Percentiles rank a stretch among this genome's conserved stretches.
These are phyloP conservation scores for Vitis hybrid DNA, from an alignment of 177 flowering plant species.

Conservation along the genomic window DNA sequence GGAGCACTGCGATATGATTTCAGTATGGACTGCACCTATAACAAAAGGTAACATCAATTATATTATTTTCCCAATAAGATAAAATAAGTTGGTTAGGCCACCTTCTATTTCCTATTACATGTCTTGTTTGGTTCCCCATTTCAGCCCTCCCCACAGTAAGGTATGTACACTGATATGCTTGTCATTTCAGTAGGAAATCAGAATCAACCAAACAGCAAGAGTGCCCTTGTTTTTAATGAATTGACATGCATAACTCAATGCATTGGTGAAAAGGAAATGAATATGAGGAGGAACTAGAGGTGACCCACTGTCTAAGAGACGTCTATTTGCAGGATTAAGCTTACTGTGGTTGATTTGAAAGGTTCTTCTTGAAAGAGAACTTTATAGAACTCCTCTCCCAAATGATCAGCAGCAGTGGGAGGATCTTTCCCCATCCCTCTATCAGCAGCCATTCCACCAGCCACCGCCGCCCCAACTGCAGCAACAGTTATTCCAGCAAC, in stretches of 20 bases:
- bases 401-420: constrained; percentile 63
- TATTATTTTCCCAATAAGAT: not conserved
- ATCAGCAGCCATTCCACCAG: constrained; percentile 77
- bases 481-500: constrained; percentile 82
- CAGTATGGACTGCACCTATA: constrained; percentile 69
- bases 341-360: constrained; percentile 83
- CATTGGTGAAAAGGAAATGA: too few species aligned
- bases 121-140: too few species aligned
- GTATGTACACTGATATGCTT: too few species aligned
- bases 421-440: constrained; percentile 72
- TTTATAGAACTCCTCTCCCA: constrained; percentile 88
- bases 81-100: not conserved
- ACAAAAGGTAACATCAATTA: constrained; percentile 10
- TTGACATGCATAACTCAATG: too few species aligned
- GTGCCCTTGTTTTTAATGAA: too few species aligned
- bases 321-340: constrained; percentile 10
- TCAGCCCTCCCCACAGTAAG: too few species aligned
- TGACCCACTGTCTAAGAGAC: not conserved
- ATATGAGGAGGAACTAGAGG: too few species aligned
- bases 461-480: constrained; percentile 87
- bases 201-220: too few species aligned
- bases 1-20: constrained; percentile 85
- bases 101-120: not conserved
- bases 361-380: constrained; percentile 87
- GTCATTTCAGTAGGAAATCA: too few species aligned